Evolutionary conservation across 1,284 basidiomycete genomes (phyloP).

Genomic region (Rhodotorula sp.): DNA sequence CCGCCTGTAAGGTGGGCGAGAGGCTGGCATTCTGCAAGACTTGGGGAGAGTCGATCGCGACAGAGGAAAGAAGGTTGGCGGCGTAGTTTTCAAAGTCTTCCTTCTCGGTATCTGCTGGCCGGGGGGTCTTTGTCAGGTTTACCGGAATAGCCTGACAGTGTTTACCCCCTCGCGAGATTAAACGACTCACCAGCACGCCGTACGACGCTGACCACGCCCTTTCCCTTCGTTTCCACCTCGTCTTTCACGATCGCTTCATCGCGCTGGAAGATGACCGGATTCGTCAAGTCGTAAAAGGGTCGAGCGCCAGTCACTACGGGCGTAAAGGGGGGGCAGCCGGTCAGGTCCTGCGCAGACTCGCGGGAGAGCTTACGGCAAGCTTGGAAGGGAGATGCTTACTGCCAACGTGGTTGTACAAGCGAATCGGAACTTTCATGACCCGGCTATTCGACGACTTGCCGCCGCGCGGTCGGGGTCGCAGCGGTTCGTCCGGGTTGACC

Average conservation of each 20-base stretch:
- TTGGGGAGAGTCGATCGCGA: constrained; percentile 30
- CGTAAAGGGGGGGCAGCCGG: not conserved
- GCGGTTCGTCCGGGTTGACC: not conserved
- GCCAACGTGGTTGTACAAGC: constrained; percentile 77
- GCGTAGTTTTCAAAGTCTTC: constrained; percentile 39
- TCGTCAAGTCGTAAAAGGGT: constrained; percentile 51
- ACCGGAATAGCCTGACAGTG: not conserved
- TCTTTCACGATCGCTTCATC: constrained; percentile 44
- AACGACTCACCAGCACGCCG: constrained; percentile 12
- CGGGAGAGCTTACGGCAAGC: not conserved
- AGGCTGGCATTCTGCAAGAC: constrained; percentile 20
- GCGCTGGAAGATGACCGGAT: constrained; percentile 49
- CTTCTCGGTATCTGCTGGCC: constrained; percentile 17
- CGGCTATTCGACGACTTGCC: constrained; percentile 59
- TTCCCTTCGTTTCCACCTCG: constrained; percentile 28
- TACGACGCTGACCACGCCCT: not conserved
- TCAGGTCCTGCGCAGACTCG: not conserved
- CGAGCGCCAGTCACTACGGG: constrained; percentile 45
- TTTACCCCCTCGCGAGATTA: not conserved
- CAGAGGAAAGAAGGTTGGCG: constrained; percentile 33
- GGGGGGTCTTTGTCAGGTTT: not conserved
- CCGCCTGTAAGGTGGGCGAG: constrained; percentile 19
- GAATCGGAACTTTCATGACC: constrained; percentile 82
- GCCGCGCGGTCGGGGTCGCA: constrained; percentile 34
- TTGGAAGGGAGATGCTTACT: constrained; percentile 53